Conservation (phyloP, 2,329 filamentous ascomycete genomes). For the Arachnomyces sp. region DNA sequence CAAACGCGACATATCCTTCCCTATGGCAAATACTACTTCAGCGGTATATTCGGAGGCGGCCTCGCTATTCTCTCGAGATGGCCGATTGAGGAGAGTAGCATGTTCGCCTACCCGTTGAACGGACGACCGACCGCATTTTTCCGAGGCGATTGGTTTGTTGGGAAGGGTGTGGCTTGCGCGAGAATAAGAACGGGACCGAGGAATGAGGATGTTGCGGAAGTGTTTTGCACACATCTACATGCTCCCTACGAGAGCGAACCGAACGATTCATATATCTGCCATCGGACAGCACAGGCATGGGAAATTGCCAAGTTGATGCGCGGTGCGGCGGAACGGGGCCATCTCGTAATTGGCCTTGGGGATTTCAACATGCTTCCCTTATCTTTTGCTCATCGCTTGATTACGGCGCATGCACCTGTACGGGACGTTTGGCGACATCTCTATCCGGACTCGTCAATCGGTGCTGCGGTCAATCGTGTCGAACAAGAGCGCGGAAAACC, state of each 20-base stretch:
- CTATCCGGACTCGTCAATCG: conserved; percentile 75
- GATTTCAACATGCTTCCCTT: conserved; percentile 96
- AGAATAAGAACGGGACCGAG: conserved; percentile 62
- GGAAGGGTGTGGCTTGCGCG: conserved; percentile 84
- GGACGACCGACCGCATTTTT: conserved; percentile 90
- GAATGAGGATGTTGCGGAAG: conserved; percentile 63
- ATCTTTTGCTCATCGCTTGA: conserved; percentile 73
- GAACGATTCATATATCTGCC: conserved; percentile 78
- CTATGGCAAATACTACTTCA: conserved; percentile 86
- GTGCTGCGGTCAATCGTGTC: conserved; percentile 57
- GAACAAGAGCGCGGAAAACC: conserved; percentile 59
- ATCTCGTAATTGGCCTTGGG: conserved; percentile 75
- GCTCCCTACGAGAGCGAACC: conserved; percentile 76
- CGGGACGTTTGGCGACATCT: conserved; percentile 76
- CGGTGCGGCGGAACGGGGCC: conserved; percentile 67
- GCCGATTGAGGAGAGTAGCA: conserved; percentile 83
- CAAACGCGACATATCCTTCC: conserved; percentile 68
- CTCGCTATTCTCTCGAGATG: conserved; percentile 83
- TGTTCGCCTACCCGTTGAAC: conserved; percentile 83
- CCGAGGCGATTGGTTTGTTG: conserved; percentile 91
- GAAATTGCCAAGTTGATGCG: conserved; percentile 84
- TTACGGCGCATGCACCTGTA: conserved; percentile 69
- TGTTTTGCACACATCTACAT: conserved; percentile 90
- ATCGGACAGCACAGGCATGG: conserved; percentile 90
- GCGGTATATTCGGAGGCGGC: conserved; percentile 81